phyloP scores from a whole-genome alignment of 2,329 filamentous ascomycete genomes.

The Bipolaris bicolor region DNA sequence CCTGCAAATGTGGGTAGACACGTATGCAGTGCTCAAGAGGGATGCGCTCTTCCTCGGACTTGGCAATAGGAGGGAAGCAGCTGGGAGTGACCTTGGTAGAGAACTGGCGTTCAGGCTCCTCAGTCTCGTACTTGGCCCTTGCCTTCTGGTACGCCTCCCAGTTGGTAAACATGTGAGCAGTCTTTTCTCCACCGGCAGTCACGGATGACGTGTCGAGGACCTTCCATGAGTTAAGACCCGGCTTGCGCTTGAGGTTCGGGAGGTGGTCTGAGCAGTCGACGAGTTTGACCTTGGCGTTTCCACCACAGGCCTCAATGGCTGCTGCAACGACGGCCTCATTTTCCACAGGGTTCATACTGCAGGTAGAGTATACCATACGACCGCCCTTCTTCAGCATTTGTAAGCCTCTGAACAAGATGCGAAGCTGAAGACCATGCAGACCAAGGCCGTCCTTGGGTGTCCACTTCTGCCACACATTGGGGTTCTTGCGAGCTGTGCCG shows the following conservation, averaged over 20 bases:
- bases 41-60: slow-evolving; percentile 63
- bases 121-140: slow-evolving; percentile 63
- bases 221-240: slow-evolving; percentile 82
- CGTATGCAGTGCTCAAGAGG: slow-evolving; percentile 91
- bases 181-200: slow-evolving; percentile 65
- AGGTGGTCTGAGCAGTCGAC: slow-evolving; percentile 82
- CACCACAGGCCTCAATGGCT: slow-evolving; percentile 89
- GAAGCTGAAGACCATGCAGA: slow-evolving; percentile 82
- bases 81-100: slow-evolving; percentile 66
- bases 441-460: slow-evolving; percentile 84
- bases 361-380: slow-evolving; percentile 95
- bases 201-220: slow-evolving; percentile 66
- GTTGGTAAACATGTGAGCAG: slow-evolving; percentile 75
- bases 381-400: slow-evolving; percentile 97
- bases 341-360: slow-evolving; percentile 98
- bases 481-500: slow-evolving; percentile 91
- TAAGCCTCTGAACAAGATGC: slow-evolving; percentile 88
- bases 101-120: slow-evolving; percentile 64
- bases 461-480: slow-evolving; percentile 95
- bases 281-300: slow-evolving; percentile 78
- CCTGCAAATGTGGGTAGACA: slow-evolving; percentile 92
- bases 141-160: slow-evolving; percentile 82
- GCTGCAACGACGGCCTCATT: slow-evolving; percentile 91
- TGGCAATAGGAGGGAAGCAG: slow-evolving; percentile 77
- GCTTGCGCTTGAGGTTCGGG: slow-evolving; percentile 74